Evolutionary conservation across 805 yeast species (phyloP).

Genomic region (Kuraishia hungarica): DNA sequence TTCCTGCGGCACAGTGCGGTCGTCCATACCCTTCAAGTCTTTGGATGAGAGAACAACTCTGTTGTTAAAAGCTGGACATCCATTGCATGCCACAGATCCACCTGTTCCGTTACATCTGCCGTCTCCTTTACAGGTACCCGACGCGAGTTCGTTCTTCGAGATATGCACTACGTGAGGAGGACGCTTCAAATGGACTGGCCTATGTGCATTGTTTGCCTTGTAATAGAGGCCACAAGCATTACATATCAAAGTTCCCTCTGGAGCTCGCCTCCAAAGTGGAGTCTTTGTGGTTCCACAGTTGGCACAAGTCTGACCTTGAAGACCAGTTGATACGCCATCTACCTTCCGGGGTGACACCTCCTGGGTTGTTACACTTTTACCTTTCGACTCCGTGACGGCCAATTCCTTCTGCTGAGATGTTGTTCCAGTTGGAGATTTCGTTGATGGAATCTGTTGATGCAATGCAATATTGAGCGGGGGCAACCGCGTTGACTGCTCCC

Average conservation of each 20-base stretch:
- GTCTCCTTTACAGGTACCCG: constrained; percentile 63
- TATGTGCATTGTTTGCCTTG: constrained; percentile 47
- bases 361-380: not conserved
- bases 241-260: constrained; percentile 47
- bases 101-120: constrained; percentile 87
- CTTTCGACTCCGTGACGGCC: not conserved
- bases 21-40: constrained; percentile 1
- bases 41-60: constrained; percentile 33
- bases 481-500: not conserved
- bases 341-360: not conserved
- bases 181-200: constrained; percentile 59
- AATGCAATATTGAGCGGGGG: not conserved
- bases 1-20: not conserved
- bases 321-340: not conserved
- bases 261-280: constrained; percentile 51
- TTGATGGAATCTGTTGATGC: not conserved
- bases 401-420: not conserved
- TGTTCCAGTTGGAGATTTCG: not conserved
- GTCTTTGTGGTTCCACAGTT: constrained; percentile 50
- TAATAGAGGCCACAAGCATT: constrained; percentile 54
- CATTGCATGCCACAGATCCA: constrained; percentile 69
- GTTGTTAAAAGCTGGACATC: constrained; percentile 80
- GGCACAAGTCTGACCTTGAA: constrained; percentile 34
- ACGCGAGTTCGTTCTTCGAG: constrained; percentile 20
- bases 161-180: constrained; percentile 42